Conservation (phyloP, 164 flowering plant genomes). For the Umbellularia californica region DNA sequence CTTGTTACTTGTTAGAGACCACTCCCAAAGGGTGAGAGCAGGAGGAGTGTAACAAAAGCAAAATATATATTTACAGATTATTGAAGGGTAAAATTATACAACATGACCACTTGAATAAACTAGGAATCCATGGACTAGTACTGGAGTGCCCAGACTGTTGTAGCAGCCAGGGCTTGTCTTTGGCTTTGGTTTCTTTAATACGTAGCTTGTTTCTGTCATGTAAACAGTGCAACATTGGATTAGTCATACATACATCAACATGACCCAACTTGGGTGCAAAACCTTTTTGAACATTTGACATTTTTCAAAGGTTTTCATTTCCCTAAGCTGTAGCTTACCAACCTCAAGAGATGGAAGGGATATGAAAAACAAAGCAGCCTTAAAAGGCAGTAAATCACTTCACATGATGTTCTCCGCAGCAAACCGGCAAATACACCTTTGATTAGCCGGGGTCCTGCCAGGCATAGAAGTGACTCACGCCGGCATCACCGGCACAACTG, state of each 20-base stretch:
- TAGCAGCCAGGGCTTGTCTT: neutral
- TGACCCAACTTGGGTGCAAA: neutral
- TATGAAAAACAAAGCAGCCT: neutral
- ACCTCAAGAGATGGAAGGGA: neutral
- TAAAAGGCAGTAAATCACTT: neutral
- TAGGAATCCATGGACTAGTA: neutral
- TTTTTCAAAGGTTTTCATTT: neutral
- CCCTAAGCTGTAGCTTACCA: neutral
- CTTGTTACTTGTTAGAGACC: too few relatives aligned
- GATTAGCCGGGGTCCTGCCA: constrained; percentile 6
- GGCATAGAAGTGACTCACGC: constrained; percentile 17
- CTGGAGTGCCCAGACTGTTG: neutral
- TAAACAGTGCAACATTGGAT: neutral
- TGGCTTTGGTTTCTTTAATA: neutral
- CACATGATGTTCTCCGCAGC: constrained; percentile 3
- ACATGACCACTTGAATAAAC: neutral
- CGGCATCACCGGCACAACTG: neutral
- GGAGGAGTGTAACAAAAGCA: too few relatives aligned
- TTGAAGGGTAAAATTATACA: too few relatives aligned
- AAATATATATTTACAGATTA: neutral
- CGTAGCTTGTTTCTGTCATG: neutral
- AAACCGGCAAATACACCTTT: constrained; percentile 10
- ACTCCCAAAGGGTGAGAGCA: too few relatives aligned
- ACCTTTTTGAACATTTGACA: neutral
- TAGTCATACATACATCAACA: neutral